phyloP scores from a whole-genome alignment of 345 rosid genomes.

The Limnanthes douglasii region DNA sequence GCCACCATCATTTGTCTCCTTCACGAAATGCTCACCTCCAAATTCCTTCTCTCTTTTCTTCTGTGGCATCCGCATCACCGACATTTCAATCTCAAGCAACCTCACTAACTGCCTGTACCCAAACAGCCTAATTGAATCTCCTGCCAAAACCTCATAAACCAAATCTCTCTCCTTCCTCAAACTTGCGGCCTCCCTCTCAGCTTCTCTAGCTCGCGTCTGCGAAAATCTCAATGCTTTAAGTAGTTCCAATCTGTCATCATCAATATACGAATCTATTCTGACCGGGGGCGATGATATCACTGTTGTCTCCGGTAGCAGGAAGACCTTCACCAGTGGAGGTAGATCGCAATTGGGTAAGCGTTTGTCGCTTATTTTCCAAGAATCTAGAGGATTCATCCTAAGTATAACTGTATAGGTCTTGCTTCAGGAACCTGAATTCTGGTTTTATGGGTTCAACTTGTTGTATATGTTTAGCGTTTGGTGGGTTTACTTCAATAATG shows the following conservation, averaged over 20 bases:
- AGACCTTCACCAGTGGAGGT: slow-evolving; percentile 39
- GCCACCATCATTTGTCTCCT: background rate
- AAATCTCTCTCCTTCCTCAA: slow-evolving; percentile 26
- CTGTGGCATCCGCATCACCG: slow-evolving; percentile 11
- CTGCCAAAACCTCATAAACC: slow-evolving; percentile 16
- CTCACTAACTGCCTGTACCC: slow-evolving; percentile 33
- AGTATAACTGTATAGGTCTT: no score
- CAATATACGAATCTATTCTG: slow-evolving; percentile 8
- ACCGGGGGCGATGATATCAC: slow-evolving; percentile 7
- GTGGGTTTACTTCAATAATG: no score
- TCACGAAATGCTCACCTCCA: slow-evolving; percentile 1
- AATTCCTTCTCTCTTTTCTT: background rate
- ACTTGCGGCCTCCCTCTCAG: slow-evolving; percentile 28
- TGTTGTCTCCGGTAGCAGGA: slow-evolving; percentile 15
- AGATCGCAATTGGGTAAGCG: slow-evolving; percentile 58
- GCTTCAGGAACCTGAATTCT: no score
- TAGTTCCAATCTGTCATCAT: slow-evolving; percentile 25
- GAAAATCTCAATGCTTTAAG: slow-evolving; percentile 48
- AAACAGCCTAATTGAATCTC: slow-evolving; percentile 23
- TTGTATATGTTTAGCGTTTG: no score
- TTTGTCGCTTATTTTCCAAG: no score
- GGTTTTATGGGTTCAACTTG: no score
- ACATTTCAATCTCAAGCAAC: slow-evolving; percentile 35
- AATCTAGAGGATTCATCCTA: no score
- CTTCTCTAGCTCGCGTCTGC: slow-evolving; percentile 55